Percentiles rank a stretch among this genome's conserved stretches.
Conservation (phyloP, 2,329 filamentous ascomycete genomes). For the Aspergillus transmontanensis region DNA sequence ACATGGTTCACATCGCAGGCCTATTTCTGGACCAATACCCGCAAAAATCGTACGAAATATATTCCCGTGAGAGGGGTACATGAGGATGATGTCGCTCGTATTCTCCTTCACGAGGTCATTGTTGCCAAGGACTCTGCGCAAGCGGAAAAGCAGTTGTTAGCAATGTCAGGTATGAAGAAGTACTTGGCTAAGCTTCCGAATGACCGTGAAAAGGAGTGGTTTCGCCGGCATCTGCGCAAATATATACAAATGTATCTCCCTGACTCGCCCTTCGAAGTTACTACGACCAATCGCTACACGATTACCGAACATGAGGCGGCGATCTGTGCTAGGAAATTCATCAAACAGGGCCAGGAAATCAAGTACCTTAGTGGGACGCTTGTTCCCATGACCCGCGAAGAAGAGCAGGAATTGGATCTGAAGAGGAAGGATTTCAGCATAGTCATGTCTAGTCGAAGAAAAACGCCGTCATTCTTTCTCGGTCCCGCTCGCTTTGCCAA, state of each 20-base stretch:
- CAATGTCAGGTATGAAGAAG: conserved; percentile 71
- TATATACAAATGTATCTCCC: conserved; percentile 92
- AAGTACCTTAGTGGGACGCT: conserved; percentile 91
- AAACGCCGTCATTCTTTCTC: conserved; percentile 87
- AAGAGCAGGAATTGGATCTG: conserved; percentile 78
- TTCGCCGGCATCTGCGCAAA: conserved; percentile 79
- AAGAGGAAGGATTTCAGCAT: conserved; percentile 95
- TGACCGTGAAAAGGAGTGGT: conserved; percentile 81
- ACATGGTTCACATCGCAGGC: conserved; percentile 58
- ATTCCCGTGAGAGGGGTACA: conserved; percentile 78
- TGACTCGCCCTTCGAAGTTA: conserved; percentile 93
- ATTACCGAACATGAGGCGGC: conserved; percentile 87
- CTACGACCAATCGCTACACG: conserved; percentile 91
- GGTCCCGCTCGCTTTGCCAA: conserved; percentile 96
- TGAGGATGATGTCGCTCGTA: conserved; percentile 62
- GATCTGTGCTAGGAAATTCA: conserved; percentile 76
- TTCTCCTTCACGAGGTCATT: conserved; percentile 68
- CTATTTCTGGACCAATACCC: conserved; percentile 94
- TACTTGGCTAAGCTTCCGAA: conserved; percentile 70
- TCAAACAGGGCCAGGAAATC: conserved; percentile 80
- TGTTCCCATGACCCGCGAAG: conserved; percentile 87
- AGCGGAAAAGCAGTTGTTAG: conserved; percentile 73
- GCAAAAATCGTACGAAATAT: conserved; percentile 89
- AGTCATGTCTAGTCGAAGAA: conserved; percentile 89
- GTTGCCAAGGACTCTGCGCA: conserved; percentile 70